These are phyloP conservation scores for Prunus davidiana DNA, from an alignment of 306 rosid genomes.

Conservation along the genomic window DNA sequence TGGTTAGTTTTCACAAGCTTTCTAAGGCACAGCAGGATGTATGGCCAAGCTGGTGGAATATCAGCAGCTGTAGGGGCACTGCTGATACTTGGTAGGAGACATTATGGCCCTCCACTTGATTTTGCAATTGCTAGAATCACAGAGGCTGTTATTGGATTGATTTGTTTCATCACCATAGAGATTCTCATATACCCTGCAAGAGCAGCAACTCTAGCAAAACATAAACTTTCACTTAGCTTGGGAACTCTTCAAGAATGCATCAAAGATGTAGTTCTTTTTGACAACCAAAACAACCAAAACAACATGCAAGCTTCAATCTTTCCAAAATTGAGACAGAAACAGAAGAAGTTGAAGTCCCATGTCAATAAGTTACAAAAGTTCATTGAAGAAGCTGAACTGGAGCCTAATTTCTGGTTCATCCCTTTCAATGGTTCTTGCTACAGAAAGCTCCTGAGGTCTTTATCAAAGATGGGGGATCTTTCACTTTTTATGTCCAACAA, in stretches of 20 bases:
- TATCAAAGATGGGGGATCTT: conserved; percentile 46
- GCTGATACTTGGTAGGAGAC: conserved; percentile 63
- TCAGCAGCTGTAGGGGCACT: conserved; percentile 66
- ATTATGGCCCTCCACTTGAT: conserved; percentile 49
- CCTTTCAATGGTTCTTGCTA: conserved; percentile 57
- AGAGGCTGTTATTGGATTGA: conserved; percentile 66
- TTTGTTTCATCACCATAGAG: conserved; percentile 52
- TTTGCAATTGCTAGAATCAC: conserved; percentile 65
- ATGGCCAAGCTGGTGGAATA: conserved; percentile 75
- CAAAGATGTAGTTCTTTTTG: conserved; percentile 17
- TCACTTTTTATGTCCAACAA: conserved; percentile 30
- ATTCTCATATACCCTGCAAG: conserved; percentile 43
- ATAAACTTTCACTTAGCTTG: conserved; percentile 48
- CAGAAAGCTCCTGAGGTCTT: conserved; percentile 44
- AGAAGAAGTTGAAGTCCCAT: conserved; percentile 35
- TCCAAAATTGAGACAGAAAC: conserved; percentile 31
- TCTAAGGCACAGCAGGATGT: conserved; percentile 67
- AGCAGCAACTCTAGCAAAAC: conserved; percentile 65
- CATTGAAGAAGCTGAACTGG: conserved; percentile 59
- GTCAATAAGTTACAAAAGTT: conserved; percentile 39
- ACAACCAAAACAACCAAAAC: neutral
- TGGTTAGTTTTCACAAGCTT: conserved; percentile 64
- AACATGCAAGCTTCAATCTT: conserved; percentile 15
- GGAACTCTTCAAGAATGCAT: conserved; percentile 51
- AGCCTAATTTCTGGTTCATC: conserved; percentile 78